Base-by-base conservation (phyloP, 495 filamentous ascomycete species). In the Aspergillus olivimuriae region DNA sequence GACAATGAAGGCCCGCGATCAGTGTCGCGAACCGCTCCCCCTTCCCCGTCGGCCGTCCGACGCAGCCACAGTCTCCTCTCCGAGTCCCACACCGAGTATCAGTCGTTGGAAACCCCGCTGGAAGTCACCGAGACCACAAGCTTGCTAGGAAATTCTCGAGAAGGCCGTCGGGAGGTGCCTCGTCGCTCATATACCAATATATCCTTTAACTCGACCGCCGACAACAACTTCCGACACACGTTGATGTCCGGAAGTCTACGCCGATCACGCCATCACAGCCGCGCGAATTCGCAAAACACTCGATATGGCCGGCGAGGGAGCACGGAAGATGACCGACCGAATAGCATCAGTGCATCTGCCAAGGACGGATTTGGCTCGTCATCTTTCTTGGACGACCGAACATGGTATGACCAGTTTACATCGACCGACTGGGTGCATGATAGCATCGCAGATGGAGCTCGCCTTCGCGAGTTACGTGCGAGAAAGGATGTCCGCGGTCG, bases 331-430 rank as follows among this genome's bases (percentile, higher is more conserved):
- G 48, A 47, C 17, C 41, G 33, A 18, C 41, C 46, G 51, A 53
- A 71, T 68, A 55, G 72, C 65, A 32, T 53, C 16, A 65, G 80
- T 42, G 49, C 72, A 16, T 80, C 82, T 30, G 78, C 74, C 8
- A 84, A 83, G 45, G 63, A 73, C 50, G 76, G 72, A 15, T 33
- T 70, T n/a, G n/a, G n/a, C 41, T 73, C 65, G 12, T 61, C 62
- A 4, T 56, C 81, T 11, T 79, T 75, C 41, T 62, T 78, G 20
- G 88, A 98, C 55, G 89, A 98, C 39, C 80, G 92, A 14, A 86
- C 92, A 10, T 98, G 92, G 92, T 98, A 98, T 64, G 91, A 98
- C 68, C 92, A 98, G 63, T 96, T 97, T 63, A 96, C 91, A 4
- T 95, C 87, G 8, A 97, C 91, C 52, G 92, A 98, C 62, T 97